Base-by-base conservation (phyloP, 2,329 filamentous ascomycete genomes). In the Fusarium keratoplasticum region DNA sequence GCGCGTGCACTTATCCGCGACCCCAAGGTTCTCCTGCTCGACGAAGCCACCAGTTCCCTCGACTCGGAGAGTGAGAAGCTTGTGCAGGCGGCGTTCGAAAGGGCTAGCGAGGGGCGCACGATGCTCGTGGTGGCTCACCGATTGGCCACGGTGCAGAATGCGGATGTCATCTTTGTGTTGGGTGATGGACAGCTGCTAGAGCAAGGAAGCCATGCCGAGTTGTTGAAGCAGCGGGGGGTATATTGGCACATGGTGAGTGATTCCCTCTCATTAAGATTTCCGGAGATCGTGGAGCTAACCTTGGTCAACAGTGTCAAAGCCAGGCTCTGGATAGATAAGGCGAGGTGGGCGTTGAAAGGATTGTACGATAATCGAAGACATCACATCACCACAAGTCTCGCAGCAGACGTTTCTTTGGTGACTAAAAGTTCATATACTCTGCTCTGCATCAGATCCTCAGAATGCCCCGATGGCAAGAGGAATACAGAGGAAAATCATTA, bases 71-170 rank as follows among this genome's bases (percentile, higher is more conserved):
- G 87, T 50, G 88, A 90, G 81, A 86, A 88, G 79, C 83, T 90
- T n/a, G 89, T 91, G 5, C 89, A 95, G 81, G 85, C 84, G 1
- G 92, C 93, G 0, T 90, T 95, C 77, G 91, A 94, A 84, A 86
- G 86, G 47, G 90, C 90, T 0, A 87, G 87, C 5, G 86, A 86
- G 72, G 89, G 88, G 3, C 83, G 88, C 9, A 91, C 94, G 2
- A 94, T 93, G 70, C 86, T 96, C 4, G 93, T 93, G 4, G 93
- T 96, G 13, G 94, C 94, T 1, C 94, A 96, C 80, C 87, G 94
- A 16, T 85, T 96, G 58, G 92, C 92, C 0, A 96, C 93, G 14
- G 91, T 95, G 22, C 93, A 94, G 81, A 92, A 95, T 75, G 93
- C 93, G 1, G 91, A 96, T 80, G 84, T 91, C n/a, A 95, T 95